A percentile compares a stretch with the other conserved stretches of the same genome.
These are phyloP conservation scores for Apiotrichum mycotoxinovorans DNA, from an alignment of 1,284 basidiomycete species.

Conservation along the genomic window DNA sequence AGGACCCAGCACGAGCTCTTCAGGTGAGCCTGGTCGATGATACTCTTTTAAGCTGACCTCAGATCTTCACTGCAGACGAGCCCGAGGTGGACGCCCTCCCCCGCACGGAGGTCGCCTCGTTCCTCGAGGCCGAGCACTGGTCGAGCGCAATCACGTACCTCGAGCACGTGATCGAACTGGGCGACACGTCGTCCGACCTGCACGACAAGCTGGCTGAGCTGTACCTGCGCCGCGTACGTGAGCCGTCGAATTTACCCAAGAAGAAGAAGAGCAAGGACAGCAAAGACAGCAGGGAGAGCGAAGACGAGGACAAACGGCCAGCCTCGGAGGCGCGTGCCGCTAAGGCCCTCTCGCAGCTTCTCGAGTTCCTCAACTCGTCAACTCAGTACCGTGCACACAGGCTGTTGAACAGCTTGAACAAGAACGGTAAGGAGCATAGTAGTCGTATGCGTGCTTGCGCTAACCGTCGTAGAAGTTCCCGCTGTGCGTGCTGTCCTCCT, in stretches of 20 bases:
- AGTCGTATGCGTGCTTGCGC: not conserved
- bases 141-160: conserved; percentile 72
- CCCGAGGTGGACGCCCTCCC: conserved; percentile 75
- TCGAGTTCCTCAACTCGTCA: conserved; percentile 72
- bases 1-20: conserved; percentile 67
- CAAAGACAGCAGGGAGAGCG: conserved; percentile 54
- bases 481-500: conserved; percentile 86
- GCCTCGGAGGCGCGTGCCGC: not conserved
- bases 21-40: conserved; percentile 55
- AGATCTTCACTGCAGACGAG: conserved; percentile 90
- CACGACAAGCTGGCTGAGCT: conserved; percentile 86
- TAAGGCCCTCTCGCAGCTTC: conserved; percentile 48
- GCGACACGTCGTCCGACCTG: conserved; percentile 64
- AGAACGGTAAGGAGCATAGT: conserved; percentile 59
- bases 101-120: conserved; percentile 67
- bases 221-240: conserved; percentile 56
- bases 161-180: conserved; percentile 78
- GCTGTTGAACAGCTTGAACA: conserved; percentile 69
- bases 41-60: not conserved
- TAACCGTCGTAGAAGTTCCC: conserved; percentile 60
- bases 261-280: conserved; percentile 1
- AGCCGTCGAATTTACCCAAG: conserved; percentile 53
- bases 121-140: conserved; percentile 68
- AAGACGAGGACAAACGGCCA: conserved; percentile 50
- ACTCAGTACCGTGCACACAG: conserved; percentile 71